A percentile compares a stretch with the other conserved stretches of the same genome.
phyloP scores from a whole-genome alignment of 176 grass and related monocot species.

The Paspalum vaginatum region DNA sequence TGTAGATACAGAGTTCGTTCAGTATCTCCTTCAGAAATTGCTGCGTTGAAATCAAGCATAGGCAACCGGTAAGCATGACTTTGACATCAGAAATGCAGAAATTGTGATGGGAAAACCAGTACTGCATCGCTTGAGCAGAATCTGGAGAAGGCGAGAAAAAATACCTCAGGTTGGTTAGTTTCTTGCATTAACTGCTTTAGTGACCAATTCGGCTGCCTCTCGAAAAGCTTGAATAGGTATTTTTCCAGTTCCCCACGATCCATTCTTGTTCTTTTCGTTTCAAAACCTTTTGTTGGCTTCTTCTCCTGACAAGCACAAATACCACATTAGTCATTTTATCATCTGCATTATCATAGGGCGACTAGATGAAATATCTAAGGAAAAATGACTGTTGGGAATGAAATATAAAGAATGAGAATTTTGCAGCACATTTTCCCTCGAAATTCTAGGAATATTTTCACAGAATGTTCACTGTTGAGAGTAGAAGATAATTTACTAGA shows the following conservation, averaged over 20 bases:
- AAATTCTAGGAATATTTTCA: background rate
- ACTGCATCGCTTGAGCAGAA: too few relatives aligned
- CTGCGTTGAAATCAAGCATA: conserved; percentile 45
- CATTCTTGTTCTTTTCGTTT: conserved; percentile 77
- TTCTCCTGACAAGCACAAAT: conserved; percentile 50
- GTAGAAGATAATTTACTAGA: too few relatives aligned
- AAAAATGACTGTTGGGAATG: background rate
- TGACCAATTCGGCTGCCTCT: conserved; percentile 87
- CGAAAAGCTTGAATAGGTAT: conserved; percentile 89
- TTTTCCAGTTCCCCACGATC: conserved; percentile 71
- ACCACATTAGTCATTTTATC: background rate
- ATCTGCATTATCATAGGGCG: background rate
- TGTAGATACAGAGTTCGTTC: conserved; percentile 79
- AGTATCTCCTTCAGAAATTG: conserved; percentile 96
- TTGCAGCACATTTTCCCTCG: background rate
- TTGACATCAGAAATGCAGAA: background rate
- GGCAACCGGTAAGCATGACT: background rate
- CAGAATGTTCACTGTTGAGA: background rate
- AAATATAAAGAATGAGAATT: background rate
- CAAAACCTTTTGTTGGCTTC: conserved; percentile 62
- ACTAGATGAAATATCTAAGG: background rate
- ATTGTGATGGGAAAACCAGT: background rate
- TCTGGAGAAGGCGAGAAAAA: conserved; percentile 3
- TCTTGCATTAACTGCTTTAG: conserved; percentile 79
- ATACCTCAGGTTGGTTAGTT: conserved; percentile 89